Evolutionary conservation across 306 rosid genomes (phyloP), one percentile per base, ranked within the genome.

Genomic region (Lablab purpureus): DNA sequence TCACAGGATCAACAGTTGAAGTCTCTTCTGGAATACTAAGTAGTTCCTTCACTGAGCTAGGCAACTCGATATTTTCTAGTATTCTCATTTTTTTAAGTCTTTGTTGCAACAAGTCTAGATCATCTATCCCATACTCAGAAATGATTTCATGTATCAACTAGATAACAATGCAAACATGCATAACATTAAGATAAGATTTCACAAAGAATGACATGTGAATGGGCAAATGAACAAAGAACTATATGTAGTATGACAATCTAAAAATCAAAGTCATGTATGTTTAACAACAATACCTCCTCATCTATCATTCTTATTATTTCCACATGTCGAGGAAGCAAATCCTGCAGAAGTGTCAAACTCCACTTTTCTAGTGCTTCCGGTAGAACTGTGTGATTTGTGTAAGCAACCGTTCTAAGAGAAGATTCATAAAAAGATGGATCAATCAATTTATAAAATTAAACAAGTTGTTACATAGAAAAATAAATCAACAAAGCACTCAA

Each of bases 331-430:
- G 99, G 99, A 78, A 94, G 97, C 75, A 94, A 82, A 85, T 86
- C 85, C 84, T 91, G 88, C 87, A 94, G 87, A 71, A 94, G 97
- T 47, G 85, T 86, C 17, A 91, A 76, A 86, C 90, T 94, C 99
- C 97, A 94, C 84, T 92, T 94, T 89, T 94, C 99, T 84, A 94
- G 86, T 45, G 97, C 99, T 86, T 94, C 99, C 0, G 99, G 99
- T 34, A 94, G 91, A 85, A 94, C 94, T 27, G 99, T 94, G 81
- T 94, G 99, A 77, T 94, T 94, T 64, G 99, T 94, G 84, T 94
- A 94, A 56, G 99, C 99, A 63, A 91, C 97, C 67, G 94, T 84
- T 85, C 99, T 94, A 73, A 64, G 79, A 49, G 62, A 74, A 64
- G 80, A 78, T 34, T 50, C 79, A 84, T 68, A 21, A 76, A 41